These are phyloP conservation scores for Metschnikowia gelsemii DNA, from an alignment of 805 yeast genomes.

Conservation along the genomic window DNA sequence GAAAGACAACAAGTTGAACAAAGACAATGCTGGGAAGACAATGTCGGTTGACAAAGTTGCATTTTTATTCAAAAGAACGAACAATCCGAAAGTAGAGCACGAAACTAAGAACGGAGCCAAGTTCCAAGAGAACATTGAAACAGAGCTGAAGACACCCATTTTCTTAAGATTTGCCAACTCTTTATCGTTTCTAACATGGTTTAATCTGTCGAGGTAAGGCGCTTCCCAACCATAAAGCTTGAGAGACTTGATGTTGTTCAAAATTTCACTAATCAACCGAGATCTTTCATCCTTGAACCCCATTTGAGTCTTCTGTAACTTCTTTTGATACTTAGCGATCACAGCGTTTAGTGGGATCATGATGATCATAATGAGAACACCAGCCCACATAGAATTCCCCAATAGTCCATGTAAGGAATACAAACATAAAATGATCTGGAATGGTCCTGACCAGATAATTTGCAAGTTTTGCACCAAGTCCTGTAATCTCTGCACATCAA, in stretches of 20 bases:
- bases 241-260: conserved; percentile 87
- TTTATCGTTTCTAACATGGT: conserved; percentile 81
- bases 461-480: conserved; percentile 78
- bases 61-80: conserved; percentile 54
- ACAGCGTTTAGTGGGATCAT: conserved; percentile 79
- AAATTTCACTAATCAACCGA: conserved; percentile 79
- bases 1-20: conserved; percentile 85
- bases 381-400: conserved; percentile 96
- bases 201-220: conserved; percentile 73
- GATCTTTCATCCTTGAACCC: conserved; percentile 88
- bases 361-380: conserved; percentile 73
- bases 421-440: conserved; percentile 78
- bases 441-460: conserved; percentile 90
- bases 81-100: conserved; percentile 83
- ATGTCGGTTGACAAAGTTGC: conserved; percentile 81
- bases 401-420: conserved; percentile 66
- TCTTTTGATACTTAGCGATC: conserved; percentile 66
- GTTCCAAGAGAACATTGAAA: conserved; percentile 73
- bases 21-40: conserved; percentile 85
- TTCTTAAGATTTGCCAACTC: conserved; percentile 74
- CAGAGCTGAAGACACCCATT: conserved; percentile 71
- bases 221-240: conserved; percentile 95
- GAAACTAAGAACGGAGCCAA: conserved; percentile 89
- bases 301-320: conserved; percentile 83
- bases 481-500: conserved; percentile 86